A percentile compares a stretch with the other conserved stretches of the same genome.
Evolutionary conservation across 495 filamentous ascomycete genomes (phyloP).

Genomic region (Saxophila tyrrhenica): DNA sequence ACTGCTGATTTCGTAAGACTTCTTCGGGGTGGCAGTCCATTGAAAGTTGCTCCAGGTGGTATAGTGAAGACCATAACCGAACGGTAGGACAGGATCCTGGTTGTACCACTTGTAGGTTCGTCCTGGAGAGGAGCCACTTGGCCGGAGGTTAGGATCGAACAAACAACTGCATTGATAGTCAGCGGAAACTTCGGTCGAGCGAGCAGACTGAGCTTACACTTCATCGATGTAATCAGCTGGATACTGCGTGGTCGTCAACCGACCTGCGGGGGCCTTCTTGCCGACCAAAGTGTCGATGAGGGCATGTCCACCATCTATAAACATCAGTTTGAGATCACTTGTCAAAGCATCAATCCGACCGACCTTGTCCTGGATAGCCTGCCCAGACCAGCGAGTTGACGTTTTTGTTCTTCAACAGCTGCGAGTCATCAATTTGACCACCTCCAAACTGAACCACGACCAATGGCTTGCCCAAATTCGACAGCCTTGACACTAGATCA

Average conservation of each 20-base stretch:
- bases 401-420: constrained; percentile 25
- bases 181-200: too few relatives aligned
- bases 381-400: constrained; percentile 46
- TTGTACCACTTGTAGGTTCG: not conserved
- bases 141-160: not conserved
- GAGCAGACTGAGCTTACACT: constrained; percentile 30
- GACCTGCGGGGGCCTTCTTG: constrained; percentile 31
- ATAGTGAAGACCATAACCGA: not conserved
- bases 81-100: not conserved
- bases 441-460: constrained; percentile 45
- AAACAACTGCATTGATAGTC: too few relatives aligned
- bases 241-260: constrained; percentile 39
- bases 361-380: constrained; percentile 41
- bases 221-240: constrained; percentile 41
- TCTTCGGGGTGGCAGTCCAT: not conserved
- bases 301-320: constrained; percentile 44
- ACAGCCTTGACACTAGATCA: constrained; percentile 41
- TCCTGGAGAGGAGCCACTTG: not conserved
- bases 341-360: constrained; percentile 29
- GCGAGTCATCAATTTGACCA: constrained; percentile 22
- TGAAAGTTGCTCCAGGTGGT: not conserved
- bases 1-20: not conserved
- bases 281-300: constrained; percentile 47
- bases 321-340: too few relatives aligned
- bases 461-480: constrained; percentile 40